Percentiles rank a stretch among this genome's conserved stretches.
phyloP scores from a whole-genome alignment of 202 grass and related monocot genomes.

The Bolboschoenoplectus hybrid region DNA sequence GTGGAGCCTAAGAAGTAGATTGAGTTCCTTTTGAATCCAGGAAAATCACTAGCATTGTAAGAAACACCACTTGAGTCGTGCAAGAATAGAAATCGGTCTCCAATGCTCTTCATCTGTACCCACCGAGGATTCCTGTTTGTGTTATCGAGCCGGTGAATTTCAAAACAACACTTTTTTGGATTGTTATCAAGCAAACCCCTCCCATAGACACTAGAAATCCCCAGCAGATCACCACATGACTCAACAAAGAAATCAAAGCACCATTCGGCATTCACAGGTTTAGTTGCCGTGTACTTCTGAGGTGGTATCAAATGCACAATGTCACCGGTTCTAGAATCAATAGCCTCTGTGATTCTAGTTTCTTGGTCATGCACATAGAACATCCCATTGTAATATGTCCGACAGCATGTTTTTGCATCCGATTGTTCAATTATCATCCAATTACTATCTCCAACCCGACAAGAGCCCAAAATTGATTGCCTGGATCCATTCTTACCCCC shows the following conservation, averaged over 20 bases:
- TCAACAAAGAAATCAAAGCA: not conserved
- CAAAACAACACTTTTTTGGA: not conserved
- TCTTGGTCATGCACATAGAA: constrained; percentile 23
- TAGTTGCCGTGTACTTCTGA: not conserved
- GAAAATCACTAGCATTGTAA: constrained; percentile 20
- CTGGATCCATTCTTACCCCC: not conserved
- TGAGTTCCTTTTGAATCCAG: not conserved
- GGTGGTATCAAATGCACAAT: not conserved
- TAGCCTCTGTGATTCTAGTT: not conserved
- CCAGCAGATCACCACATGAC: constrained; percentile 20
- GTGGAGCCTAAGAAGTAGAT: not conserved
- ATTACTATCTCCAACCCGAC: not conserved
- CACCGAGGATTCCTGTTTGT: not conserved
- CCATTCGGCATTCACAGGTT: not conserved
- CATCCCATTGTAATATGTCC: constrained; percentile 1
- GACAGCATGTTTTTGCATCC: not conserved
- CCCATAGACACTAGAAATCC: not conserved
- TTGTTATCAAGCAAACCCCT: not conserved
- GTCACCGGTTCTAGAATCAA: not conserved
- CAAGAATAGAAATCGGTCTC: not conserved
- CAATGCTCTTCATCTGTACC: not conserved
- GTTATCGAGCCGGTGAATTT: not conserved
- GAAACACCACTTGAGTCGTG: not conserved
- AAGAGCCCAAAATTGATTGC: not conserved
- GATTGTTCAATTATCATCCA: not conserved